Conservation (phyloP, 768 basidiomycete genomes). For the Amanita exitialis region DNA sequence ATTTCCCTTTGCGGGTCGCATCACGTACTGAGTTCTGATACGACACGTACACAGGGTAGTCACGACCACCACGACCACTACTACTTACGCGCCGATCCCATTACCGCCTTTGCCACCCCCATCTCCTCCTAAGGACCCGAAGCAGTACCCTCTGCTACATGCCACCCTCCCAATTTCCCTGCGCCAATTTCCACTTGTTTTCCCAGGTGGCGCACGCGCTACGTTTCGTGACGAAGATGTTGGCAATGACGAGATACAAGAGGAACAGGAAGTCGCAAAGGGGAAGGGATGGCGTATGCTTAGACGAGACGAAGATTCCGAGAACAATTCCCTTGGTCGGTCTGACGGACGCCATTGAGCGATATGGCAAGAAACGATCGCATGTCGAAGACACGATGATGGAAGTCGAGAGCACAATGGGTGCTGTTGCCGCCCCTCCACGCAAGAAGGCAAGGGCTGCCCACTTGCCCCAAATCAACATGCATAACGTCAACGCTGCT, state of each 20-base stretch:
- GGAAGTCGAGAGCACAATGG: slow-evolving; percentile 35
- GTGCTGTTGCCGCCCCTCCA: slow-evolving; percentile 44
- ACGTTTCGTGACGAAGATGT: slow-evolving; percentile 66
- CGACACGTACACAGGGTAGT: slow-evolving; percentile 49
- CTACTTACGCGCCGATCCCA: slow-evolving; percentile 82
- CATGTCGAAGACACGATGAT: slow-evolving; percentile 47
- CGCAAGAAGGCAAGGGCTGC: slow-evolving; percentile 71
- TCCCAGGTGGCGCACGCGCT: slow-evolving; percentile 73
- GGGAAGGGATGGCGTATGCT: slow-evolving; percentile 74
- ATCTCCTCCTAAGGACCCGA: slow-evolving; percentile 63
- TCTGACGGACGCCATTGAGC: slow-evolving; percentile 73
- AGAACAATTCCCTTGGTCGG: slow-evolving; percentile 44
- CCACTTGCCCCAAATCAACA: slow-evolving; percentile 48
- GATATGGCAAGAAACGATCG: slow-evolving; percentile 79
- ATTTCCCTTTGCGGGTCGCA: not conserved
- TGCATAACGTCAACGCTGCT: slow-evolving; percentile 57
- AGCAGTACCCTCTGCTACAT: slow-evolving; percentile 70
- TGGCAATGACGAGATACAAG: slow-evolving; percentile 57
- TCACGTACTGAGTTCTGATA: slow-evolving; percentile 13
- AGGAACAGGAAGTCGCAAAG: slow-evolving; percentile 54
- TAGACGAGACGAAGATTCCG: slow-evolving; percentile 48
- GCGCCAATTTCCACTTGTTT: slow-evolving; percentile 66
- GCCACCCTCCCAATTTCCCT: slow-evolving; percentile 66
- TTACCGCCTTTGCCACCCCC: slow-evolving; percentile 67
- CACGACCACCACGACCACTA: slow-evolving; percentile 88